Conservation (phyloP, 2,329 filamentous ascomycete species). For the Trichoderma atrobrunneum region DNA sequence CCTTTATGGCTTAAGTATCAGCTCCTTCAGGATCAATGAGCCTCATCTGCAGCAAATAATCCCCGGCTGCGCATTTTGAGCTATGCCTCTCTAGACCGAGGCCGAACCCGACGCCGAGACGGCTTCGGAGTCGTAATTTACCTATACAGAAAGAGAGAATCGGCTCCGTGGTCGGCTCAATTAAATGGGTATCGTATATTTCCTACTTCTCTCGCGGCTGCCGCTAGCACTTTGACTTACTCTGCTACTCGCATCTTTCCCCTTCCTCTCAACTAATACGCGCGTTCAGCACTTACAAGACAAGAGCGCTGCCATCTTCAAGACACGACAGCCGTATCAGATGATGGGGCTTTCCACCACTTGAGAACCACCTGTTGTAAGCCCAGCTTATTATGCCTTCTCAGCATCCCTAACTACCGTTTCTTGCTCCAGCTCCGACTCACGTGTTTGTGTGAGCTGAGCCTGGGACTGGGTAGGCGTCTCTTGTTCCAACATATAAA, state of each 20-base stretch:
- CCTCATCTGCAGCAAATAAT: background rate
- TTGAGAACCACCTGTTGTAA: background rate
- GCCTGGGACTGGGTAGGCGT: slow-evolving; percentile 14
- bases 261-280: background rate
- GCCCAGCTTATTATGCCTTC: background rate
- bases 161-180: background rate
- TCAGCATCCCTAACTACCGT: background rate
- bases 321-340: background rate
- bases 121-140: background rate
- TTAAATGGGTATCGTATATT: background rate
- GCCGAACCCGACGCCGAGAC: background rate
- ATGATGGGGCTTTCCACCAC: too few relatives aligned
- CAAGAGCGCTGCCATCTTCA: background rate
- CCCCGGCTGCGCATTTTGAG: background rate
- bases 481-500: slow-evolving; percentile 21
- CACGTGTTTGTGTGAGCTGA: background rate
- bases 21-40: background rate
- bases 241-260: background rate
- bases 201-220: background rate
- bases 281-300: background rate
- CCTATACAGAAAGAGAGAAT: background rate
- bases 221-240: background rate
- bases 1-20: background rate
- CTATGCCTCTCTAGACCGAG: background rate
- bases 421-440: background rate